Percentiles rank a stretch among this genome's conserved stretches.
These are phyloP conservation scores for Pseudomonodictys pantanalensis DNA, from an alignment of 495 filamentous ascomycete genomes.

Conservation along the genomic window DNA sequence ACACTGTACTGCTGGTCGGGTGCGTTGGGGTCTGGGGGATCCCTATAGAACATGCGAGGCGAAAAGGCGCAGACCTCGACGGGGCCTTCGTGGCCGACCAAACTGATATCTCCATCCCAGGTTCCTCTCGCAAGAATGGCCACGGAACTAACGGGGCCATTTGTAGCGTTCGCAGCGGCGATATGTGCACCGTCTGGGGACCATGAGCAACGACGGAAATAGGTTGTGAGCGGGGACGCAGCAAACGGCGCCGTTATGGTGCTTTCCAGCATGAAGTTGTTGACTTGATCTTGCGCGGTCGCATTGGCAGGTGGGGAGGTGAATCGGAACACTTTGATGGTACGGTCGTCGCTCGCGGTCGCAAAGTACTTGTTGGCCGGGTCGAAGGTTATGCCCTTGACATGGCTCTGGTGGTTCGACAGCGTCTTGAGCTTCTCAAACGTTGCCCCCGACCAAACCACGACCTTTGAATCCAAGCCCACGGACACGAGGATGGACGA, in stretches of 20 bases:
- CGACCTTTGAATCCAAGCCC: constrained; percentile 94
- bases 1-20: constrained; percentile 54
- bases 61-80: constrained; percentile 98
- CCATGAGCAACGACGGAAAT: constrained; percentile 96
- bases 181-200: constrained; percentile 96
- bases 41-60: constrained; percentile 79
- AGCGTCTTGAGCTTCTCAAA: constrained; percentile 97
- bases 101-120: constrained; percentile 96
- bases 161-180: constrained; percentile 92
- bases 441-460: constrained; percentile 95
- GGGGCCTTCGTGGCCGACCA: constrained; percentile 95
- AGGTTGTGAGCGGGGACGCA: constrained; percentile 88
- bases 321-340: constrained; percentile 95
- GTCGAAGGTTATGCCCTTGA: constrained; percentile 98
- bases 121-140: constrained; percentile 88
- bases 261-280: constrained; percentile 89
- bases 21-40: constrained; percentile 51
- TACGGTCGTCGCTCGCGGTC: constrained; percentile 93
- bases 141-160: constrained; percentile 94
- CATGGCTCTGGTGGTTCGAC: constrained; percentile 87
- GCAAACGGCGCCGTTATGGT: constrained; percentile 81
- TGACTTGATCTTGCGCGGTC: constrained; percentile 86
- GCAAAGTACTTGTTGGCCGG: constrained; percentile 99
- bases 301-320: constrained; percentile 89
- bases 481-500: constrained; percentile 94